A percentile compares a stretch with the other conserved stretches of the same genome.
phyloP scores from a whole-genome alignment of 2,329 filamentous ascomycete genomes.

The Cytospora paraplurivora region DNA sequence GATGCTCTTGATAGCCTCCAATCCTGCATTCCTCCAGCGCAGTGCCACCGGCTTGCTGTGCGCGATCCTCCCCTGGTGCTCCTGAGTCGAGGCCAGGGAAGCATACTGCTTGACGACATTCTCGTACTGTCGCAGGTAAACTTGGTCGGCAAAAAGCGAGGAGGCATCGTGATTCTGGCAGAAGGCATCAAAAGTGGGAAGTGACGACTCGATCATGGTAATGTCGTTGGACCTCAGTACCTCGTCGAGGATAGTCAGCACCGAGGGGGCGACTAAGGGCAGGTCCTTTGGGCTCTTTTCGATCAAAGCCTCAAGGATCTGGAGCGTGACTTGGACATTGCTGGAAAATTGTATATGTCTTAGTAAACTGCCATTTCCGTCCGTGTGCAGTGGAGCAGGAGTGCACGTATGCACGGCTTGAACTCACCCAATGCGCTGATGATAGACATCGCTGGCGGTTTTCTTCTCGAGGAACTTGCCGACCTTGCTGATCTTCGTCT shows the following conservation, averaged over 20 bases:
- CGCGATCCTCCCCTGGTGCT: slow-evolving; percentile 52
- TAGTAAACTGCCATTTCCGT: slow-evolving; percentile 7
- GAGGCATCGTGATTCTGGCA: slow-evolving; percentile 87
- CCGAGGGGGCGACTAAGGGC: slow-evolving; percentile 80
- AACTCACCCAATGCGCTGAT: slow-evolving; percentile 77
- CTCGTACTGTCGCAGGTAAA: slow-evolving; percentile 80
- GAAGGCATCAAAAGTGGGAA: slow-evolving; percentile 84
- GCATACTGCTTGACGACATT: slow-evolving; percentile 80
- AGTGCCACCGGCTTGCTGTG: slow-evolving; percentile 74
- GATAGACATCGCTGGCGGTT: slow-evolving; percentile 88
- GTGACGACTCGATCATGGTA: slow-evolving; percentile 87
- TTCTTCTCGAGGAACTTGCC: slow-evolving; percentile 93
- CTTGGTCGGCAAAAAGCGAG: slow-evolving; percentile 80
- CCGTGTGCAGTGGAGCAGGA: not conserved
- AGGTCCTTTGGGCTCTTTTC: slow-evolving; percentile 91
- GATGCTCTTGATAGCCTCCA: slow-evolving; percentile 79
- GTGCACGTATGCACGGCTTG: slow-evolving; percentile 8
- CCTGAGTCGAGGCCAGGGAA: slow-evolving; percentile 70
- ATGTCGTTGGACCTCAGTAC: slow-evolving; percentile 86
- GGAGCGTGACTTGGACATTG: slow-evolving; percentile 91
- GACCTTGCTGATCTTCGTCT: slow-evolving; percentile 95
- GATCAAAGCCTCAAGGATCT: slow-evolving; percentile 87
- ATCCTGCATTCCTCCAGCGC: slow-evolving; percentile 73
- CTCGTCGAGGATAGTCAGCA: slow-evolving; percentile 81
- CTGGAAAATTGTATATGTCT: slow-evolving; percentile 45